A percentile compares a stretch with the other conserved stretches of the same genome.
Conservation (phyloP, 371 early-diverging fungal genomes). For the Mucor irregularis region DNA sequence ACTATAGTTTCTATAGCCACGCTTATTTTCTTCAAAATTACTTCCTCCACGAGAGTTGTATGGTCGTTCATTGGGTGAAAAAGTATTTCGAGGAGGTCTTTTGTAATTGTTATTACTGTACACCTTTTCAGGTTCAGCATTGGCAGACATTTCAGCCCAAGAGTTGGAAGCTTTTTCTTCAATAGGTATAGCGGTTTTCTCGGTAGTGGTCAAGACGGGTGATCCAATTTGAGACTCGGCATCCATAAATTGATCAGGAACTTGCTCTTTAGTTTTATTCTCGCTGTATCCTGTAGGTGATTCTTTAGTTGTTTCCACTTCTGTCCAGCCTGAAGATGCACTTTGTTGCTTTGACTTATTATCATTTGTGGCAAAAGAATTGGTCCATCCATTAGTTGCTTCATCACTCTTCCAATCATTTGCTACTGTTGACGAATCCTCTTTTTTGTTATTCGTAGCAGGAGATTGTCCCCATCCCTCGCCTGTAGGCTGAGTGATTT, state of each 20-base stretch:
- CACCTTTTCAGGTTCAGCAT: background rate
- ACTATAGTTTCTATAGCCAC: too few relatives aligned
- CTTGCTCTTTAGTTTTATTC: too few relatives aligned
- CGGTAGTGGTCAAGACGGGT: background rate
- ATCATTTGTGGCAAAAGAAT: background rate
- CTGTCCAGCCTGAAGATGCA: background rate
- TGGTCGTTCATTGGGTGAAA: background rate
- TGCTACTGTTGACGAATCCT: too few relatives aligned
- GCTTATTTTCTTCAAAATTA: too few relatives aligned
- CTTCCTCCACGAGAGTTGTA: too few relatives aligned
- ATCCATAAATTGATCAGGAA: background rate
- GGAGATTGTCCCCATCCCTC: background rate
- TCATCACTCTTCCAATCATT: background rate
- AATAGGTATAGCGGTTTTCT: background rate
- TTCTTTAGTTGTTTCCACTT: background rate
- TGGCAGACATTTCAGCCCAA: slow-evolving; percentile 3
- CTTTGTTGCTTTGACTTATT: background rate
- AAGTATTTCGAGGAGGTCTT: background rate
- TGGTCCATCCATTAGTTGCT: background rate
- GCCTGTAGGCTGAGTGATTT: too few relatives aligned
- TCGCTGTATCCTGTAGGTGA: too few relatives aligned
- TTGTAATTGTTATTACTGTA: too few relatives aligned
- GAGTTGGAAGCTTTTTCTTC: slow-evolving; percentile 12
- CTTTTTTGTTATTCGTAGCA: too few relatives aligned
- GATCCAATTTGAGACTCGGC: background rate